phyloP scores from a whole-genome alignment of 1,139 yeast species.

The Spencermartinsiella ligniputridi region DNA sequence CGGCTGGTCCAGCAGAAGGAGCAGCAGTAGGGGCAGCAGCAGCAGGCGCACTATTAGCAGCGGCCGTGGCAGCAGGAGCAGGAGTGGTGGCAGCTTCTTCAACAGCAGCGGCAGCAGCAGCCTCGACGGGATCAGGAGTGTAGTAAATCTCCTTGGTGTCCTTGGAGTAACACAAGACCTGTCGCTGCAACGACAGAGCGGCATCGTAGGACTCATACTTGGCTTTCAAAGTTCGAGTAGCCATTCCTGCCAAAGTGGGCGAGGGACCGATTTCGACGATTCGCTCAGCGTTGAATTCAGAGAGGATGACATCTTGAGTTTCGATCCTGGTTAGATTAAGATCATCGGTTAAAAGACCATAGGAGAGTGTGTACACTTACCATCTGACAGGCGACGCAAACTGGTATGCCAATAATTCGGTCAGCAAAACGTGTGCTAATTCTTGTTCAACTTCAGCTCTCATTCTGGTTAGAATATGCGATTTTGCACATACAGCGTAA shows the following conservation, averaged over 20 bases:
- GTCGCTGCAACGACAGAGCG: constrained; percentile 93
- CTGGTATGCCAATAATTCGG: constrained; percentile 95
- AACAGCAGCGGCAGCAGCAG: constrained; percentile 39
- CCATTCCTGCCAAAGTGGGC: constrained; percentile 98
- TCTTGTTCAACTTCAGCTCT: constrained; percentile 98
- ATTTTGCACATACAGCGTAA: too few species aligned
- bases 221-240: constrained; percentile 91
- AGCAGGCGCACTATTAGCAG: constrained; percentile 46
- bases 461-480: constrained; percentile 48
- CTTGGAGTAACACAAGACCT: constrained; percentile 90
- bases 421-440: constrained; percentile 86
- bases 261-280: constrained; percentile 99
- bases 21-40: constrained; percentile 58
- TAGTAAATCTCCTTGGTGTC: constrained; percentile 95
- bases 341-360: neutral
- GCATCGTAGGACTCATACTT: constrained; percentile 98
- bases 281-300: constrained; percentile 92
- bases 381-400: constrained; percentile 99
- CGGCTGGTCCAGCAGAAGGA: constrained; percentile 69
- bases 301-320: constrained; percentile 95
- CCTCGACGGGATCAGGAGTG: constrained; percentile 76
- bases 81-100: constrained; percentile 39
- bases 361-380: constrained; percentile 34
- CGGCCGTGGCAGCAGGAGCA: constrained; percentile 37
- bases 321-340: constrained; percentile 50